phyloP scores from a whole-genome alignment of 2,329 filamentous ascomycete species.

The Aspergillus ruber region DNA sequence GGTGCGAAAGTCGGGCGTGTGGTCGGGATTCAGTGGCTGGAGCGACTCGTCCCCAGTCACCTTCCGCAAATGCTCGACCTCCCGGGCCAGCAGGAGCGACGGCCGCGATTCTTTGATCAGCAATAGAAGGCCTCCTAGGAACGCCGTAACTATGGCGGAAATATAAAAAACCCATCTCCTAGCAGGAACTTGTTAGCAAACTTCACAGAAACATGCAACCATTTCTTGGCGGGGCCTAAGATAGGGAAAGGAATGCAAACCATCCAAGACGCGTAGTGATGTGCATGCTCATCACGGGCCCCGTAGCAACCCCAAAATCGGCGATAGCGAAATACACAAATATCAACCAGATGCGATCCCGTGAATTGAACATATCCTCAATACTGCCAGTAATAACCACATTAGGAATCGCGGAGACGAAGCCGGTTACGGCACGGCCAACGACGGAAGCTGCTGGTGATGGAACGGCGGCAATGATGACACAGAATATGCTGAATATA shows the following conservation, averaged over 20 bases:
- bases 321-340: slow-evolving; percentile 37
- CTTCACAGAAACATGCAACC: not conserved
- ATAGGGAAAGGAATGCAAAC: slow-evolving; percentile 16
- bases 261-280: slow-evolving; percentile 31
- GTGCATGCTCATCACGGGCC: slow-evolving; percentile 39
- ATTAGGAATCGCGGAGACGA: slow-evolving; percentile 42
- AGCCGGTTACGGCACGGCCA: slow-evolving; percentile 37
- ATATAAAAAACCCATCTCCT: slow-evolving; percentile 43
- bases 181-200: not conserved
- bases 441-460: slow-evolving; percentile 28
- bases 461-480: slow-evolving; percentile 31
- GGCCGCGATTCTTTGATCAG: slow-evolving; percentile 40
- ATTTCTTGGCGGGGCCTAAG: not conserved
- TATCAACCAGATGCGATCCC: slow-evolving; percentile 40
- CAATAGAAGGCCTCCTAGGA: slow-evolving; percentile 27
- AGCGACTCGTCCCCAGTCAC: slow-evolving; percentile 20
- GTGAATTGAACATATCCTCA: slow-evolving; percentile 44
- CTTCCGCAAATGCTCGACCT: slow-evolving; percentile 23
- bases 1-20: slow-evolving; percentile 28
- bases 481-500: slow-evolving; percentile 17
- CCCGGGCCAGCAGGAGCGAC: slow-evolving; percentile 30
- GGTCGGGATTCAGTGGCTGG: slow-evolving; percentile 34
- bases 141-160: slow-evolving; percentile 30
- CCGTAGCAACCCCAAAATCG: slow-evolving; percentile 36
- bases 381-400: slow-evolving; percentile 42